Evolutionary conservation across 2,329 filamentous ascomycete genomes (phyloP).

Genomic region (Pseudogymnoascus sp.): DNA sequence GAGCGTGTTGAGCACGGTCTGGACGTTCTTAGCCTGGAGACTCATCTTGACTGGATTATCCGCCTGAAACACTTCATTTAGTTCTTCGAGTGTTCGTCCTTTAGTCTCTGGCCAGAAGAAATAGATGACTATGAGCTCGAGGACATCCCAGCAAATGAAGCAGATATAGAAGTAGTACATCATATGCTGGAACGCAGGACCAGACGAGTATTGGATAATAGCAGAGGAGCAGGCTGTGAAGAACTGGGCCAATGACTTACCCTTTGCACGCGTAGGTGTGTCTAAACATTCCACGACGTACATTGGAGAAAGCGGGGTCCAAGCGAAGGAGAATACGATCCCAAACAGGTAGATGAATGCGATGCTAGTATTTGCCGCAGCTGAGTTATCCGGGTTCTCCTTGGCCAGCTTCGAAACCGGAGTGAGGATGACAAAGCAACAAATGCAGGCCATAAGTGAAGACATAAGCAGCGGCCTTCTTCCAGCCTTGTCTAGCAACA

Average conservation of each 20-base stretch:
- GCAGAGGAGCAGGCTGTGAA: not conserved
- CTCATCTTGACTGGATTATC: conserved; percentile 25
- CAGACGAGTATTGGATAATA: not conserved
- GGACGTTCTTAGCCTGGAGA: conserved; percentile 26
- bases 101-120: conserved; percentile 26
- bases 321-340: too few species aligned
- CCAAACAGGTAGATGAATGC: too few species aligned
- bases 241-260: not conserved
- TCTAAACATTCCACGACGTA: conserved; percentile 31
- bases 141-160: conserved; percentile 21
- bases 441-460: conserved; percentile 39
- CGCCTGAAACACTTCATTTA: conserved; percentile 22
- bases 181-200: not conserved
- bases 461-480: conserved; percentile 38
- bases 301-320: too few species aligned
- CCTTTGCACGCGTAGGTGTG: conserved; percentile 26
- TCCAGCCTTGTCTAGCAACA: conserved; percentile 23
- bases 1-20: conserved; percentile 36
- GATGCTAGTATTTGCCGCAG: too few species aligned
- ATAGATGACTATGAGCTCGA: conserved; percentile 27
- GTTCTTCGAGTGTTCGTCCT: conserved; percentile 24
- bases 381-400: conserved; percentile 32
- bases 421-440: conserved; percentile 44
- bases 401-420: conserved; percentile 40
- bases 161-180: conserved; percentile 18